Evolutionary conservation across 1,284 basidiomycete species (phyloP).

Genomic region (Flammula alnicola): DNA sequence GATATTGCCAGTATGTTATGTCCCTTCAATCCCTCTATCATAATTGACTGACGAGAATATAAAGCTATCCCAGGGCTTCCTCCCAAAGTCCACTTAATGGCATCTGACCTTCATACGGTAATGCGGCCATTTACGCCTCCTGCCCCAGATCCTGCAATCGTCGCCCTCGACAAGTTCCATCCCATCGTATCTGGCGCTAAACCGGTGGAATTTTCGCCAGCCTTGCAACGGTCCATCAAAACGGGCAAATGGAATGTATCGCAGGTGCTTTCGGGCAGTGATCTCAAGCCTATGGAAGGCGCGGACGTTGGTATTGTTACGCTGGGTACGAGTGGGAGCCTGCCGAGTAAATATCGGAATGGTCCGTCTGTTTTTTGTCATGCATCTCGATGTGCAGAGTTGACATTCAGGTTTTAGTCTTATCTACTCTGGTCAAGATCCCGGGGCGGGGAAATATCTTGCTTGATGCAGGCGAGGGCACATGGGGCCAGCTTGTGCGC

Average conservation of each 20-base stretch:
- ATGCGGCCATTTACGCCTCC: constrained; percentile 56
- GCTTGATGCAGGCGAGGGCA: constrained; percentile 92
- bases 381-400: background rate
- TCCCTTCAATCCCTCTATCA: background rate
- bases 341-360: constrained; percentile 86
- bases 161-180: constrained; percentile 55
- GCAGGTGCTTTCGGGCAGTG: constrained; percentile 11
- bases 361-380: constrained; percentile 47
- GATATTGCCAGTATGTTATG: constrained; percentile 45
- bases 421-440: constrained; percentile 74
- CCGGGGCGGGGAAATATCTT: constrained; percentile 74
- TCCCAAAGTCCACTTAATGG: constrained; percentile 44
- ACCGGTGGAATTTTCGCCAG: constrained; percentile 39
- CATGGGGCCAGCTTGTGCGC: constrained; percentile 86
- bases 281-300: constrained; percentile 43
- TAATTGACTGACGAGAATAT: background rate
- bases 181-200: constrained; percentile 36
- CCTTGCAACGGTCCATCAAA: constrained; percentile 40
- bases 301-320: constrained; percentile 76
- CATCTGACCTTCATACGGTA: constrained; percentile 40
- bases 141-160: constrained; percentile 31
- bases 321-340: constrained; percentile 88
- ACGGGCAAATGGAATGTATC: constrained; percentile 36
- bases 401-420: constrained; percentile 53
- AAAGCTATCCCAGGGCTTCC: constrained; percentile 58